Evolutionary conservation across 306 rosid genomes (phyloP).

Genomic region (Prunus mira): DNA sequence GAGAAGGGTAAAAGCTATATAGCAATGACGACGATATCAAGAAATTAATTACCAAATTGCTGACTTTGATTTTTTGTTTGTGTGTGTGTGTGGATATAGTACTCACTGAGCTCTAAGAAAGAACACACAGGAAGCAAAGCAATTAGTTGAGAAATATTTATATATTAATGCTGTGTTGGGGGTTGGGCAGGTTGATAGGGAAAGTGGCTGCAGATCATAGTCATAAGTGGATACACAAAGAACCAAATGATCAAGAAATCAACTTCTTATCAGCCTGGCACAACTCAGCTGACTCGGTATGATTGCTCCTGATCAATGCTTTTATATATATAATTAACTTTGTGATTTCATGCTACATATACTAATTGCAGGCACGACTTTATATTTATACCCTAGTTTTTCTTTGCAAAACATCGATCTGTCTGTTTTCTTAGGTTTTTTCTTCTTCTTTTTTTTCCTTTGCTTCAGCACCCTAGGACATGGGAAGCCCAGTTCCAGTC

Average conservation of each 20-base stretch:
- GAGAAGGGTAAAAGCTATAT: conserved; percentile 69
- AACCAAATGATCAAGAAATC: conserved; percentile 84
- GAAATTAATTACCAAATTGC: background rate
- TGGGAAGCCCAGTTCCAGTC: conserved; percentile 99
- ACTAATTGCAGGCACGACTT: background rate
- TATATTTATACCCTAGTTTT: background rate
- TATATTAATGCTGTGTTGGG: background rate
- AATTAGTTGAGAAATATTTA: too few relatives aligned
- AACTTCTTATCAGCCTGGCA: conserved; percentile 95
- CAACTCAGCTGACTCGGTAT: conserved; percentile 82
- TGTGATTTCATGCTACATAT: background rate
- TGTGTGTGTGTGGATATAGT: background rate
- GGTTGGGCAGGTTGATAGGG: conserved; percentile 76
- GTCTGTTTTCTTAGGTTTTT: background rate
- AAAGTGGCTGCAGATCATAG: conserved; percentile 96
- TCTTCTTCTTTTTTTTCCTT: conserved; percentile 21
- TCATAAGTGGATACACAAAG: conserved; percentile 97
- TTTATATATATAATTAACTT: background rate
- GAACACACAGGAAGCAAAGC: too few relatives aligned
- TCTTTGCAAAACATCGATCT: conserved; percentile 3
- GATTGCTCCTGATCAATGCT: background rate
- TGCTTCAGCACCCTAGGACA: conserved; percentile 88
- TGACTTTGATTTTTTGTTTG: background rate
- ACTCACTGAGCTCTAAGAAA: background rate
- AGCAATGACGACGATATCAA: background rate